Base-by-base conservation (phyloP, 441 rosid species). In the Pelargonium australe region DNA sequence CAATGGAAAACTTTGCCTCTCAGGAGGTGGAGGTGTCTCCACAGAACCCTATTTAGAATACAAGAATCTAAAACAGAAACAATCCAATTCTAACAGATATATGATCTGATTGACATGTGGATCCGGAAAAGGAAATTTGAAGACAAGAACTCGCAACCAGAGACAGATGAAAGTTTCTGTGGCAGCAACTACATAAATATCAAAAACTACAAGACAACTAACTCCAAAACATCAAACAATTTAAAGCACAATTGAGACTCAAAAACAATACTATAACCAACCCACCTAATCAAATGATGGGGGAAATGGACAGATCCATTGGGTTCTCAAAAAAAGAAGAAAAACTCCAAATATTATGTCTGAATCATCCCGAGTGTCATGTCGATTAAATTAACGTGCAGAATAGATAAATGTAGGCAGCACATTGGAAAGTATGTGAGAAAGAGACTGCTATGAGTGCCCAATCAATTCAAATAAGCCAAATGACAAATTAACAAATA, bases 161-260 rank as follows among this genome's bases (percentile, higher is more conserved):
- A 13, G 5, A 49, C 57, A 12, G 16, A 49, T 49, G 57, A 17
- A n/a, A 49, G 16, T 49, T 49, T 49, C 57, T 13, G 14, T 49
- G 13, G 57, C 57, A 49, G 57, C 16, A 49, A 49, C 16, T 16
- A 49, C 57, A 12, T 49, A 51, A 51, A 23, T 23, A 23, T 23
- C 25, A 23, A 23, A 23, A 23, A 23, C 25, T 23, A 23, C 25
- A 23, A 23, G 25, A 23, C 25, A 23, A 23, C 25, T 23, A 23
- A 23, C 58, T 51, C 58, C 58, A 51, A 51, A 51, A 51, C 58
- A 51, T 51, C 58, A 4, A 51, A 49, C 57, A 49, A 49, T 9
- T 49, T 49, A 49, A 49, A 49, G 57, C 57, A 49, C 57, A 49
- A 49, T 49, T 49, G 17, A 49, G 57, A 49, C 57, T 49, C 4